These are phyloP conservation scores for Zanthoxylum bungeanum DNA, from an alignment of 345 rosid genomes.

Conservation along the genomic window DNA sequence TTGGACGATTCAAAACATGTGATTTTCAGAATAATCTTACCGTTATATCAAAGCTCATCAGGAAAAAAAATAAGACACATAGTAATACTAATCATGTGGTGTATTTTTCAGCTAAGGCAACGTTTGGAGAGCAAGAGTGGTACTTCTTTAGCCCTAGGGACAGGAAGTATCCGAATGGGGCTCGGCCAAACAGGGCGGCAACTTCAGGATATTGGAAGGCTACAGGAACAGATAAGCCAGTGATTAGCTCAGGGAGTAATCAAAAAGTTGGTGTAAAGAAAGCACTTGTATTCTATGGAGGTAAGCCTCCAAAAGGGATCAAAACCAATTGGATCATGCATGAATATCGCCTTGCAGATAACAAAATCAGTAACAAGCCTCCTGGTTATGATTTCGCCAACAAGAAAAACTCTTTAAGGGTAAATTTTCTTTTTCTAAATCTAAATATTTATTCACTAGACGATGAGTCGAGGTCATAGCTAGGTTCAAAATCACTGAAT, in stretches of 20 bases:
- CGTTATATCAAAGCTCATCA: too few relatives aligned
- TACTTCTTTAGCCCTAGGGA: slow-evolving; percentile 95
- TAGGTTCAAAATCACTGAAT: too few relatives aligned
- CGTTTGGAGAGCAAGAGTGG: slow-evolving; percentile 97
- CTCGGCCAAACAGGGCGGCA: slow-evolving; percentile 92
- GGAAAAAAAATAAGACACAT: too few relatives aligned
- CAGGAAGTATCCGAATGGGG: slow-evolving; percentile 95
- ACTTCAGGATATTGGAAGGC: slow-evolving; percentile 99
- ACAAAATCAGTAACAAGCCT: slow-evolving; percentile 50
- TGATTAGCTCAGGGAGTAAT: slow-evolving; percentile 53
- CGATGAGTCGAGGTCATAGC: too few relatives aligned
- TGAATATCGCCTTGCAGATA: slow-evolving; percentile 72
- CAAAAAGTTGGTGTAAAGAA: slow-evolving; percentile 89
- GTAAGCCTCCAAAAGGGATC: slow-evolving; percentile 97
- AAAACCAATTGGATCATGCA: slow-evolving; percentile 99
- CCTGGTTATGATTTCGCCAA: slow-evolving; percentile 59
- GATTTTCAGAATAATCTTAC: too few relatives aligned
- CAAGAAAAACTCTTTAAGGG: slow-evolving; percentile 89
- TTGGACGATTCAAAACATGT: too few relatives aligned
- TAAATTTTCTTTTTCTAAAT: too few relatives aligned
- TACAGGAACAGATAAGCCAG: slow-evolving; percentile 96
- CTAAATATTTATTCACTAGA: too few relatives aligned
- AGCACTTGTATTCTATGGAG: slow-evolving; percentile 87
- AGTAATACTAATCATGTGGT: too few relatives aligned
- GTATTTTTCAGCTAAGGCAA: slow-evolving; percentile 69